Conservation (phyloP, 2,329 filamentous ascomycete genomes). For the Colletotrichum theobromicola region DNA sequence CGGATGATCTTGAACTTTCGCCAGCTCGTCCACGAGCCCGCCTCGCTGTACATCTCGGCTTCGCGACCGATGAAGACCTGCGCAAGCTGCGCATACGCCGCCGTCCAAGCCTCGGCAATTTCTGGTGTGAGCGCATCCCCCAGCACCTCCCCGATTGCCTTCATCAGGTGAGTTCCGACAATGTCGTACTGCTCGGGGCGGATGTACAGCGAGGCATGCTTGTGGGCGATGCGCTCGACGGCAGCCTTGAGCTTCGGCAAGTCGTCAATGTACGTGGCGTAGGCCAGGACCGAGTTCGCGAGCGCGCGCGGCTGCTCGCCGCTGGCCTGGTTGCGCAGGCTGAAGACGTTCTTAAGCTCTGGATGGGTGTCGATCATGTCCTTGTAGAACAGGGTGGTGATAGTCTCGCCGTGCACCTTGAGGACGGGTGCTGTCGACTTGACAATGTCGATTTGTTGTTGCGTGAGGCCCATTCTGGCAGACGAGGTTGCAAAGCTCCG, state of each 20-base stretch:
- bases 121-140: constrained; percentile 70
- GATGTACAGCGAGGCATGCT: constrained; percentile 76
- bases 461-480: constrained; percentile 56
- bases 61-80: constrained; percentile 73
- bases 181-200: constrained; percentile 72
- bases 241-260: constrained; percentile 61
- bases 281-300: constrained; percentile 72
- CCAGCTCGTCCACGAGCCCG: constrained; percentile 51
- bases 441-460: constrained; percentile 71
- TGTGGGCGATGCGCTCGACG: constrained; percentile 75
- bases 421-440: constrained; percentile 80
- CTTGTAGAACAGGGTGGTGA: constrained; percentile 76
- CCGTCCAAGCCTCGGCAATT: constrained; percentile 73
- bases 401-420: constrained; percentile 68
- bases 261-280: constrained; percentile 76
- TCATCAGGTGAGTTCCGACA: constrained; percentile 72
- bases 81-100: constrained; percentile 75
- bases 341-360: constrained; percentile 73
- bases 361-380: constrained; percentile 71
- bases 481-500: background rate
- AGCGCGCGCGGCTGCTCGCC: constrained; percentile 74
- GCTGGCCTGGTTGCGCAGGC: constrained; percentile 69
- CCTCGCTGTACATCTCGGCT: constrained; percentile 60
- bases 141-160: constrained; percentile 70
- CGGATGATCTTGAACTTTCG: constrained; percentile 59